phyloP scores from a whole-genome alignment of 176 grass and related monocot species.

The Cenchrus purpureus region DNA sequence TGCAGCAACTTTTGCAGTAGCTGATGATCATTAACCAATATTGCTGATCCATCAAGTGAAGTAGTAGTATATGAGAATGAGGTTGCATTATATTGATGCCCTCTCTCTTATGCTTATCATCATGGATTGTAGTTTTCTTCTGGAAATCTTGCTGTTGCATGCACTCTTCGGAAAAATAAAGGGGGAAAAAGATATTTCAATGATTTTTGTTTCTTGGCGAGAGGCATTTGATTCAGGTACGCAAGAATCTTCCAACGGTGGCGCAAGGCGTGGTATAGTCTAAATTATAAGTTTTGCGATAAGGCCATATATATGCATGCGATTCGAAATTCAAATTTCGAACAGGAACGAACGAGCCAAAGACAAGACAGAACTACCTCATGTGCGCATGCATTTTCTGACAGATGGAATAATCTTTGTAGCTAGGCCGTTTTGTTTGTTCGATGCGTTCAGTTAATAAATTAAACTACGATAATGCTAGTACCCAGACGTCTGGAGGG shows the following conservation, averaged over 20 bases:
- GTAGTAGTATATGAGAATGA: too few relatives aligned
- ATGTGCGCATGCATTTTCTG: constrained; percentile 37
- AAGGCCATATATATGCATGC: background rate
- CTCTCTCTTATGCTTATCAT: background rate
- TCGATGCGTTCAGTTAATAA: too few relatives aligned
- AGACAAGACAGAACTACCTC: background rate
- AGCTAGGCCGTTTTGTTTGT: too few relatives aligned
- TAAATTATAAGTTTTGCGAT: background rate
- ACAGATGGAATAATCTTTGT: constrained; percentile 18
- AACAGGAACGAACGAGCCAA: background rate
- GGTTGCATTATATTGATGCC: background rate
- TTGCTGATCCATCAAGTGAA: background rate
- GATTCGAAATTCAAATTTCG: constrained; percentile 46
- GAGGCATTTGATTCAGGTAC: background rate
- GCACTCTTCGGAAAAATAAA: background rate
- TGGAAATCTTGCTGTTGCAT: background rate
- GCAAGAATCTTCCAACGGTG: background rate
- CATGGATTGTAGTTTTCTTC: background rate
- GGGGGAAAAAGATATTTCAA: background rate
- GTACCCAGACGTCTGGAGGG: too few relatives aligned
- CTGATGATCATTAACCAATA: background rate
- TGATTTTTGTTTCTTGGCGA: background rate
- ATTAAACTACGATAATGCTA: too few relatives aligned
- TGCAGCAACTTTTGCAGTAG: background rate
- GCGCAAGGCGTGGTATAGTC: too few relatives aligned